Conservation (phyloP, 208 protist genomes). For the Crithidia mellificae region DNA sequence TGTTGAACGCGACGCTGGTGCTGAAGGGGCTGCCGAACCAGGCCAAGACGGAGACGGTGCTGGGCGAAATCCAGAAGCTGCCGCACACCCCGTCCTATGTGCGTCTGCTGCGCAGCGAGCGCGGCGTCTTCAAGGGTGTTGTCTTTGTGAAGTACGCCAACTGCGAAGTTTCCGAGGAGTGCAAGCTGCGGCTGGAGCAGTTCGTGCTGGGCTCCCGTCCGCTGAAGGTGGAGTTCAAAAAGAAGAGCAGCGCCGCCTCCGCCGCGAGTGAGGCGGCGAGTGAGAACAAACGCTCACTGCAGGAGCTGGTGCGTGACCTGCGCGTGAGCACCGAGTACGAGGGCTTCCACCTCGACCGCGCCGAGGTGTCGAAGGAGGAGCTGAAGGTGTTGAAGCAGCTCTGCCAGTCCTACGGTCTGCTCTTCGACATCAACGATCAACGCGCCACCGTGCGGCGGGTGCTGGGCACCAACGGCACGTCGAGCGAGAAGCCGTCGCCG, state of each 20-base stretch:
- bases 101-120: constrained; percentile 77
- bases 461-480: constrained; percentile 34
- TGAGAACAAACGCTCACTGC: constrained; percentile 46
- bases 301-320: constrained; percentile 76
- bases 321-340: constrained; percentile 80
- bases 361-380: constrained; percentile 67
- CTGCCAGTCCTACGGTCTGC: constrained; percentile 70
- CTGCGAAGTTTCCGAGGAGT: constrained; percentile 92
- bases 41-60: constrained; percentile 60
- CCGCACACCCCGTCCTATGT: constrained; percentile 78
- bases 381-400: constrained; percentile 79
- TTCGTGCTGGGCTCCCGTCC: constrained; percentile 55
- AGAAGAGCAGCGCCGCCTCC: constrained; percentile 45
- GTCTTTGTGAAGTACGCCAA: constrained; percentile 87
- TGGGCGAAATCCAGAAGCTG: constrained; percentile 62
- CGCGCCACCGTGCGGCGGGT: constrained; percentile 70
- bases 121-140: constrained; percentile 82
- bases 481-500: constrained; percentile 61
- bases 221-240: constrained; percentile 87
- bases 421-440: constrained; percentile 59
- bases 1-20: constrained; percentile 77
- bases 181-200: constrained; percentile 84
- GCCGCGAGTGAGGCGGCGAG: neutral
- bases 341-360: constrained; percentile 62
- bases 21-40: constrained; percentile 79